Evolutionary conservation across 2,329 filamentous ascomycete genomes (phyloP), one percentile per base, ranked within the genome.

Genomic region (Penicillium nordicum): DNA sequence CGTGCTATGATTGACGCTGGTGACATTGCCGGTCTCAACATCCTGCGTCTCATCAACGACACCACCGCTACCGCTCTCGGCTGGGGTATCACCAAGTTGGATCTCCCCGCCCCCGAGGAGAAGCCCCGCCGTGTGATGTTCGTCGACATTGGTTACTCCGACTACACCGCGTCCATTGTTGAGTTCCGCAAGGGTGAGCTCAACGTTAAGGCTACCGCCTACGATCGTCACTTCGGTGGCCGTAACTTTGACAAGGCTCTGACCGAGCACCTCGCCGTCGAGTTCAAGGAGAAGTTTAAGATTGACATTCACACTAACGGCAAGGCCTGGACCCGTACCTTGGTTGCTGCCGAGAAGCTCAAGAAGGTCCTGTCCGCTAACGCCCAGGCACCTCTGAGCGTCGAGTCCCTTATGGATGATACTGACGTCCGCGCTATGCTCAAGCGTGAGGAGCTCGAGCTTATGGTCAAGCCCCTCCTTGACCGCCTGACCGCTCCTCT

Each of bases 311-410:
- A 87, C 76, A 87, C 85, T 65, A 94, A 97, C 80, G 84, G 87
- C 64, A 96, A 96, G 80, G 94, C 93, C 57, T 85, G 88, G 76
- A 86, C 92, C 65, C 91, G 94, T 74, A 90, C 95, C 67, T 84
- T 89, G 41, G 87, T 91, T 60, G 92, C 90, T 55, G 92, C 92
- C 53, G 94, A 99, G 84, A 97, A 96, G 84, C 80, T 96, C 73
- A 99, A 99, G 88, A 97, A 97, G 86, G 88, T 97, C 54, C 82
- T 99, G 55, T 97, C 93, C 36, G 94, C 94, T 73, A 97, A 97
- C 80, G 89, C 92, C 67, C 84, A 89, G 72, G 92, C 93, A 18
- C 91, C 93, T 48, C 78, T 99, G 76, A 97, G 92, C 82, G 95
- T 99, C 70, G 94, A 99, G 81, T 97, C 92, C 36, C 82, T 99